Conservation (phyloP, 345 rosid species). For the Lumnitzera littorea region DNA sequence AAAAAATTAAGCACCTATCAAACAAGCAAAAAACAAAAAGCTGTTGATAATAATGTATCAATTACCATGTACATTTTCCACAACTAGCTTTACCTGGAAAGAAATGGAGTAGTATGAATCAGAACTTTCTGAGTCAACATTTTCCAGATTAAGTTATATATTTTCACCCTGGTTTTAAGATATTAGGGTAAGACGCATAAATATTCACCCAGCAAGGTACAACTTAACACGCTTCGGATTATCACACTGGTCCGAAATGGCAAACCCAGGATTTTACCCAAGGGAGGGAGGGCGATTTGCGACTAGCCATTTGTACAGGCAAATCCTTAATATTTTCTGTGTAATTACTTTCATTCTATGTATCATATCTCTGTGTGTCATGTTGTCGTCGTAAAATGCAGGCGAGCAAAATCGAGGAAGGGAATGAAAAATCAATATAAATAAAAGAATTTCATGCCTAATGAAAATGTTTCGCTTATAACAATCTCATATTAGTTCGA, state of each 20-base stretch:
- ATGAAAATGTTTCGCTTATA: no score
- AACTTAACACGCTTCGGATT: no score
- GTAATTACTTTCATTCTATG: no score
- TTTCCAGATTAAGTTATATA: slow-evolving; percentile 23
- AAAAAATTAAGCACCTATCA: slow-evolving; percentile 4
- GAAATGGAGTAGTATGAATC: slow-evolving; percentile 14
- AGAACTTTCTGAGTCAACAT: slow-evolving; percentile 23
- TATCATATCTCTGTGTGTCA: no score
- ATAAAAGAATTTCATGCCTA: no score
- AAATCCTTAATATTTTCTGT: no score
- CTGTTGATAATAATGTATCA: no score
- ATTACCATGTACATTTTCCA: neutral
- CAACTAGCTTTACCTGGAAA: slow-evolving; percentile 16
- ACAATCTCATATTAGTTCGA: neutral
- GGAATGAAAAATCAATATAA: no score
- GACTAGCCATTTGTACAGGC: no score
- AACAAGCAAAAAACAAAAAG: neutral
- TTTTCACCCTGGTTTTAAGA: slow-evolving; percentile 23
- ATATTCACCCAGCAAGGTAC: neutral
- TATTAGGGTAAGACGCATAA: neutral
- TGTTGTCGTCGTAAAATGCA: no score
- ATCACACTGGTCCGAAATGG: neutral
- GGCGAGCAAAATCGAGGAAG: no score
- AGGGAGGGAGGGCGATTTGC: no score
- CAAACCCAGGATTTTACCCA: neutral